These are phyloP conservation scores for Cryptococcus sp. DNA, from an alignment of 1,284 basidiomycete species.

Conservation along the genomic window DNA sequence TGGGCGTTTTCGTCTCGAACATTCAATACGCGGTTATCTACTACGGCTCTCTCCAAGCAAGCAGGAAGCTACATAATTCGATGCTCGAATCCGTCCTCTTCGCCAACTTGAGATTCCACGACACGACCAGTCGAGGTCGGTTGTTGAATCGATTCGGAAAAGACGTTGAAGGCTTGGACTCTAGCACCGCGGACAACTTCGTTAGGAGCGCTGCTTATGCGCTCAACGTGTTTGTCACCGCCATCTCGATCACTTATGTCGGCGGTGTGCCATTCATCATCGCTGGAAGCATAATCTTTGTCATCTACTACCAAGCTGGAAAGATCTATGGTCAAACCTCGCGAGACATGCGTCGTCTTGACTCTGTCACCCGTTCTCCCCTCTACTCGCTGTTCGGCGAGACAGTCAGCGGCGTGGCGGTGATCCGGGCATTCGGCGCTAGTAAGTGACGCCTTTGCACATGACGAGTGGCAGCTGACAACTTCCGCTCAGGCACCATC, in stretches of 20 bases:
- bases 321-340: slow-evolving; percentile 83
- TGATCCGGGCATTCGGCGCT: slow-evolving; percentile 79
- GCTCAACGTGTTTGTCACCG: slow-evolving; percentile 49
- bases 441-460: slow-evolving; percentile 17
- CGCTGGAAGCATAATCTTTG: slow-evolving; percentile 62
- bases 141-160: slow-evolving; percentile 89
- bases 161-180: slow-evolving; percentile 91
- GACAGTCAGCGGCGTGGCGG: slow-evolving; percentile 78
- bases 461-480: not conserved
- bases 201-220: slow-evolving; percentile 63
- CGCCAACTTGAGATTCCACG: slow-evolving; percentile 89
- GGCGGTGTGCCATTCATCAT: slow-evolving; percentile 75
- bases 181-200: slow-evolving; percentile 76
- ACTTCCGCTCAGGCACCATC: slow-evolving; percentile 59
- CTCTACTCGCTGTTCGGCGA: slow-evolving; percentile 90
- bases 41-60: slow-evolving; percentile 69
- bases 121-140: slow-evolving; percentile 83
- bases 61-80: slow-evolving; percentile 68
- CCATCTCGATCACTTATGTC: slow-evolving; percentile 70
- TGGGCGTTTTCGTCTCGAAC: slow-evolving; percentile 42
- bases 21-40: slow-evolving; percentile 54
- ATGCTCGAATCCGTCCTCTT: slow-evolving; percentile 84
- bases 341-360: slow-evolving; percentile 83
- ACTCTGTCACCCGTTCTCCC: slow-evolving; percentile 85
- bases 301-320: slow-evolving; percentile 57